Conservation (phyloP, 169 alveolate species). For the Plasmodium falciparum region DNA sequence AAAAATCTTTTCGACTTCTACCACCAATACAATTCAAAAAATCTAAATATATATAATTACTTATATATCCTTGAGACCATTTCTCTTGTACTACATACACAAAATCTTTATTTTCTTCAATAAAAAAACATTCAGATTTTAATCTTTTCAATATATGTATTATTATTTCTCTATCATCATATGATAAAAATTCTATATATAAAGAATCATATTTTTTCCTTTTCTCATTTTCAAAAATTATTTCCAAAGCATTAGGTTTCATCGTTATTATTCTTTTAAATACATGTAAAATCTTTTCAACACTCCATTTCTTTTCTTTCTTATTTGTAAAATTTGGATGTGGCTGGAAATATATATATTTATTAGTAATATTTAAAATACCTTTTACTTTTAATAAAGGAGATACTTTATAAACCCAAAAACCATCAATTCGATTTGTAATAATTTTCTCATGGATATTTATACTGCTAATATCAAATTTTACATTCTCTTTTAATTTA, state of each 20-base stretch:
- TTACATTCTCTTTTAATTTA: slow-evolving; percentile 26
- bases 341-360: slow-evolving; percentile 87
- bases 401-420: slow-evolving; percentile 86
- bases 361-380: slow-evolving; percentile 83
- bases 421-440: slow-evolving; percentile 79
- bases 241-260: slow-evolving; percentile 88
- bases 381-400: slow-evolving; percentile 88
- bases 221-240: slow-evolving; percentile 86
- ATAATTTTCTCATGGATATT: slow-evolving; percentile 79
- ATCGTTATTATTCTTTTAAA: slow-evolving; percentile 87
- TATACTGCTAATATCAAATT: slow-evolving; percentile 80
- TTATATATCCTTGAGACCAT: slow-evolving; percentile 94
- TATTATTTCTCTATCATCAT: slow-evolving; percentile 83
- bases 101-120: slow-evolving; percentile 84
- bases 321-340: slow-evolving; percentile 89
- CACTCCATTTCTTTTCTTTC: slow-evolving; percentile 83
- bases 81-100: slow-evolving; percentile 83
- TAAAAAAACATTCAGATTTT: slow-evolving; percentile 78
- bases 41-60: slow-evolving; percentile 96
- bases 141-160: slow-evolving; percentile 78
- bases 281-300: slow-evolving; percentile 82
- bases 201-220: slow-evolving; percentile 82
- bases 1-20: slow-evolving; percentile 94
- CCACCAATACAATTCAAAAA: slow-evolving; percentile 94
- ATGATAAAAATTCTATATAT: slow-evolving; percentile 84